Evolutionary conservation across 441 rosid genomes (phyloP), one percentile per base, ranked within the genome.

Genomic region (Erodium chrysanthum): DNA sequence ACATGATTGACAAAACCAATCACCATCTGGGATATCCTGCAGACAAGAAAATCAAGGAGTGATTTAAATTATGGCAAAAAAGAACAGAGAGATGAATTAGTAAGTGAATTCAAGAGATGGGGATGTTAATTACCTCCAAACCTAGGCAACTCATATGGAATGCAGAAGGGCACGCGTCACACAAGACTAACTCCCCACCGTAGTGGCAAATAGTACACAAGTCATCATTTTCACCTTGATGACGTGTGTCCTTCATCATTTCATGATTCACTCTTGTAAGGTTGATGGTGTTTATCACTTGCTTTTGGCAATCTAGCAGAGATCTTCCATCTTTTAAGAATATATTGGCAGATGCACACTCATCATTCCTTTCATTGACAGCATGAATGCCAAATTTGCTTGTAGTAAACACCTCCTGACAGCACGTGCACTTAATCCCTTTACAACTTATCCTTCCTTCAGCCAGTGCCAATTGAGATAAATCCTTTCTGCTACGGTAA

Each of bases 291-390:
- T 73, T 76, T 54, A 78, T 56, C 33, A 84, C 73, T 72, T 87
- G 75, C 75, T 33, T 72, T 74, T 85, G 89, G 75, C 94, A 90
- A 63, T 87, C 86, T 69, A 86, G 73, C 67, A 90, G 81, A 81
- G 96, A 88, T 77, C 89, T 84, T 52, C 94, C 92, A 83, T 88
- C 98, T 70, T 83, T 82, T 73, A 92, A 71, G 76, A 83, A 84
- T 64, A 90, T 83, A 66, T 73, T 66, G 64, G 83, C 75, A 74
- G 86, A 76, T 58, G 94, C 83, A 50, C 77, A 78, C 63, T 63
- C 4, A 70, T 64, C 44, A 64, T 65, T 76, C 52, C 83, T 69
- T 64, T 78, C 83, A 50, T 56, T 56, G 3, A 23, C 62, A 9
- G 80, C 85, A 84, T 92, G 96, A 77, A 68, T 75, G 67, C 67